A percentile compares a stretch with the other conserved stretches of the same genome.
phyloP scores from a whole-genome alignment of 2,329 filamentous ascomycete genomes.

The Aspergillus sp. region DNA sequence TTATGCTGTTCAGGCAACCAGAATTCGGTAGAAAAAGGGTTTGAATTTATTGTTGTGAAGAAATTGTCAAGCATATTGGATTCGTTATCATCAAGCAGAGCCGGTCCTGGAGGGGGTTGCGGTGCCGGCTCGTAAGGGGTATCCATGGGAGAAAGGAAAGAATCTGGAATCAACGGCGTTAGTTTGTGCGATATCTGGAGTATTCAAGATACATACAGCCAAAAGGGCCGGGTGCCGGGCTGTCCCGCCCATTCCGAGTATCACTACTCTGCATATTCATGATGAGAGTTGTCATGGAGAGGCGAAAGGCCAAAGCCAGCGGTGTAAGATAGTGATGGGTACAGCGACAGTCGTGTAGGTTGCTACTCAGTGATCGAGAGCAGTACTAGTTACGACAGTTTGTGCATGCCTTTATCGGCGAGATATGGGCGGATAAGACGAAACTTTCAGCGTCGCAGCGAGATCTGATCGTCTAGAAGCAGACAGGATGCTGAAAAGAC shows the following conservation, averaged over 20 bases:
- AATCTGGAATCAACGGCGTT: constrained; percentile 24
- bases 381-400: constrained; percentile 18
- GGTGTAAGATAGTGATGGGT: background rate
- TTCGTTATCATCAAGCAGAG: constrained; percentile 61
- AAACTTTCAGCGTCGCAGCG: background rate
- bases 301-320: constrained; percentile 2
- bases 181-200: constrained; percentile 3
- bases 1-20: constrained; percentile 33
- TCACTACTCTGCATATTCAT: constrained; percentile 36
- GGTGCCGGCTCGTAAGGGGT: constrained; percentile 52
- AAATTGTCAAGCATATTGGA: constrained; percentile 55
- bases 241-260: constrained; percentile 42
- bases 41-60: constrained; percentile 43
- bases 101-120: constrained; percentile 62
- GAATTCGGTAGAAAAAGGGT: constrained; percentile 38
- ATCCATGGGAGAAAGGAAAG: constrained; percentile 34
- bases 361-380: constrained; percentile 24
- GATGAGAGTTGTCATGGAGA: constrained; percentile 8
- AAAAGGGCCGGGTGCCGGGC: constrained; percentile 60
- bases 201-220: constrained; percentile 57
- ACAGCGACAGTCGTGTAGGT: constrained; percentile 6
- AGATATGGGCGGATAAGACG: constrained; percentile 3
- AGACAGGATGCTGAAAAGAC: background rate
- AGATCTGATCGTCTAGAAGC: background rate
- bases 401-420: constrained; percentile 29